phyloP scores from a whole-genome alignment of 257 asterid species.

The Nicotiana obtusifolia region DNA sequence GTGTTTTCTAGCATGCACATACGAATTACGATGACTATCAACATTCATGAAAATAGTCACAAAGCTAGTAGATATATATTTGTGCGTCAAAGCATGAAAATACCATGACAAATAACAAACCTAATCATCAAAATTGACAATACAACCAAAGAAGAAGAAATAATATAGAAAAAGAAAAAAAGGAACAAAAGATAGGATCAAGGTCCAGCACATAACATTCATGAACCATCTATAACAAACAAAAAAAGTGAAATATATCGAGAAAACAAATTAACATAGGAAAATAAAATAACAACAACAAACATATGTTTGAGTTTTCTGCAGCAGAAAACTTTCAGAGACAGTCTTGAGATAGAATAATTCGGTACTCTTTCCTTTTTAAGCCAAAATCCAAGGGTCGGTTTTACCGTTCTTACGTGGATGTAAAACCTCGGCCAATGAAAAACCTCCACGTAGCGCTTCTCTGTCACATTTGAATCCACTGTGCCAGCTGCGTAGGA shows the following conservation, averaged over 20 bases:
- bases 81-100: not conserved
- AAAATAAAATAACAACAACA: not conserved
- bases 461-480: slow-evolving; percentile 53
- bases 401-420: not conserved
- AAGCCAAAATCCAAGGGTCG: not conserved
- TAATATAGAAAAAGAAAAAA: not conserved
- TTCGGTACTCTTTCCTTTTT: not conserved
- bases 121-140: not conserved
- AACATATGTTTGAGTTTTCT: not conserved
- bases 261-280: not conserved
- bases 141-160: not conserved
- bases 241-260: not conserved
- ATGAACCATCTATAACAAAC: not conserved
- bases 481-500: slow-evolving; percentile 59
- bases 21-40: not conserved
- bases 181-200: not conserved
- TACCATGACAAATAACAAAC: not conserved
- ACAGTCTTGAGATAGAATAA: not conserved
- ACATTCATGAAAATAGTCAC: not conserved
- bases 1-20: not conserved
- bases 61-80: too few species aligned
- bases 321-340: not conserved
- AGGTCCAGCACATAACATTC: not conserved
- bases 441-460: not conserved
- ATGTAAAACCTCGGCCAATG: not conserved